Base-by-base conservation (phyloP, 2,329 filamentous ascomycete species). In the Zopfia rhizophila region DNA sequence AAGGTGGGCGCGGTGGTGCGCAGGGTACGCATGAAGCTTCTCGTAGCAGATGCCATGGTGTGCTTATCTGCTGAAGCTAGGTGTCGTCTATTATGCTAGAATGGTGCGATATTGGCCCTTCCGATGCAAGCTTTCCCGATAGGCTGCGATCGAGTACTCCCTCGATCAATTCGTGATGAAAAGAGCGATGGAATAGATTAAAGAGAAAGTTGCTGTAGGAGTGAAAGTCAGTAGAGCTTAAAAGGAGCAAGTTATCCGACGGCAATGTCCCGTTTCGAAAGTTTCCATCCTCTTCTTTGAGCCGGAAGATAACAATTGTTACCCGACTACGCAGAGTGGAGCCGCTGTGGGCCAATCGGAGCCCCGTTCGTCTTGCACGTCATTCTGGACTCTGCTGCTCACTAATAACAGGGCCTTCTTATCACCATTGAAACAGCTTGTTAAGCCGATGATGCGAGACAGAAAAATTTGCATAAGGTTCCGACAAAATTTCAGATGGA, bases 1-100 rank as follows among this genome's bases (percentile, higher is more conserved):
- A 86, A 78, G 57, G 80, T 56, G 25, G 69, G 65, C 2, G 65
- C 51, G 16, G 65, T 49, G 60, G 61, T 71, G 65, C 55, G 72
- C 68, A 60, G 72, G 38, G 73, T 72, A 47, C 75, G 74, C 41
- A 70, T 59, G 53, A 68, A 63, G 56, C 38, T 62, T 53, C 67
- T 66, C 22, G 65, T 62, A 43, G 65, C 61, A 31, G 69, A 65
- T 41, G 67, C 67, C 68, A 71, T 71, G 55, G 56, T 4, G 16
- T 14, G 32, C 32, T 36, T 23, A 23, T 36, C 28, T 6, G n/a
- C 19, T 44, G 38, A 10, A 8, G 24, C 8, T 8, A 27, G 8
- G 24, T 27, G 24, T 27, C 8, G 24, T n/a, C 8, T 27, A n/a
- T 27, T 27, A n/a, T 27, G 24, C 8, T 8, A 27, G 24, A 27